These are phyloP conservation scores for Alopecurus myosuroides DNA, from an alignment of 176 grass and related monocot species.

Conservation along the genomic window DNA sequence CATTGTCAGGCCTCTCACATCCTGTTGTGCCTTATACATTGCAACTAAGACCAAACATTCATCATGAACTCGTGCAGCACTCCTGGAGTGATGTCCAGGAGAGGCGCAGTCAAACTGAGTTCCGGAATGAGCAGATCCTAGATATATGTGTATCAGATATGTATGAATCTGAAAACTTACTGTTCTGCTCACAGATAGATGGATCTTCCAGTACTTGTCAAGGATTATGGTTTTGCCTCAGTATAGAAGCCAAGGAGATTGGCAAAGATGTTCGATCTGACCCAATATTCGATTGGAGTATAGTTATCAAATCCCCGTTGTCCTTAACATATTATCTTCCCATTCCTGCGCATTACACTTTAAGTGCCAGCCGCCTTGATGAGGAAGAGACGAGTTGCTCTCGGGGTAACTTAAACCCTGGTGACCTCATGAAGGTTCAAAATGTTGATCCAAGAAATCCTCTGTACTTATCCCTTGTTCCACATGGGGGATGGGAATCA, in stretches of 20 bases:
- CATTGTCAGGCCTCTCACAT: constrained; percentile 64
- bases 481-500: constrained; percentile 77
- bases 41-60: constrained; percentile 55
- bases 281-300: constrained; percentile 87
- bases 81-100: constrained; percentile 80
- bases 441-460: constrained; percentile 76
- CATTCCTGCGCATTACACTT: constrained; percentile 64
- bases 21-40: constrained; percentile 49
- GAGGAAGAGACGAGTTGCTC: constrained; percentile 55
- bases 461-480: constrained; percentile 78
- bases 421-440: constrained; percentile 65
- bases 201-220: constrained; percentile 48
- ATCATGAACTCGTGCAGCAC: constrained; percentile 43
- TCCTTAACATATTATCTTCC: constrained; percentile 83
- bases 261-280: constrained; percentile 82
- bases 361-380: constrained; percentile 40
- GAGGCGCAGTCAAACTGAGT: constrained; percentile 55
- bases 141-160: constrained; percentile 86
- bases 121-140: constrained; percentile 37
- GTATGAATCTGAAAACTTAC: constrained; percentile 75
- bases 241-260: constrained; percentile 87
- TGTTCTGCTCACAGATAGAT: constrained; percentile 71
- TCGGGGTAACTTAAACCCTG: constrained; percentile 63
- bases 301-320: constrained; percentile 72
- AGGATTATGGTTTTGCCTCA: constrained; percentile 85